Evolutionary conservation across 495 filamentous ascomycete species (phyloP), one percentile per base, ranked within the genome.

Genomic region (Aspergillus panamensis): DNA sequence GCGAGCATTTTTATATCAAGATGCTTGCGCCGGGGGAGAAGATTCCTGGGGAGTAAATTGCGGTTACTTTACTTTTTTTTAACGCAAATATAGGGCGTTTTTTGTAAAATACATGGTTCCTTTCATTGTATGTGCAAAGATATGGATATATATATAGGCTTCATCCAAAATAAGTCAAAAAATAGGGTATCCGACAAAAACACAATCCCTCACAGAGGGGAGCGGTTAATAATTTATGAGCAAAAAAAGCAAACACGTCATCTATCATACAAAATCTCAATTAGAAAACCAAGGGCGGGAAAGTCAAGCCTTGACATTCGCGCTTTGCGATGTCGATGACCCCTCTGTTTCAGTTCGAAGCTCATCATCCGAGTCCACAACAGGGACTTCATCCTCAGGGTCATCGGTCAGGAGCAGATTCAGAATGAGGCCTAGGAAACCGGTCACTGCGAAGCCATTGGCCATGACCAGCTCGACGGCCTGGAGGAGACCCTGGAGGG

Each of bases 401-500:
- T 96, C 91, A 51, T 88, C 84, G 1, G 85, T 80, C 10, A 96
- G 72, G 7, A 85, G 51, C 25, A 94, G 64, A 64, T 96, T 96
- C 20, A 96, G 73, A 42, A 89, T 68, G 57, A 94, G 76, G 16
- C 85, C 80, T 13, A 91, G 58, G 52, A 92, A 78, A 0, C 87
- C 91, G 0, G 87, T 86, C 20, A 96, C 75, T 1, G 76, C 77
- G 44, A 80, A 81, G 0, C 75, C 76, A 21, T 91, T 95, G 70
- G 89, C 83, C 82, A 95, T 85, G 47, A 96, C 79, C 31, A 97
- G 72, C 20, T 80, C 80, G 10, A 95, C 89, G 43, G 92, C 91
- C 65, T 96, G 88, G 53, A 92, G 77, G 69, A 96, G 87, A 3
- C 92, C 92, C 35, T 81, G 78, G 51, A 93, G 77, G 9, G 83